phyloP scores from a whole-genome alignment of 2,329 filamentous ascomycete genomes.

The Metarhizium guizhouense region DNA sequence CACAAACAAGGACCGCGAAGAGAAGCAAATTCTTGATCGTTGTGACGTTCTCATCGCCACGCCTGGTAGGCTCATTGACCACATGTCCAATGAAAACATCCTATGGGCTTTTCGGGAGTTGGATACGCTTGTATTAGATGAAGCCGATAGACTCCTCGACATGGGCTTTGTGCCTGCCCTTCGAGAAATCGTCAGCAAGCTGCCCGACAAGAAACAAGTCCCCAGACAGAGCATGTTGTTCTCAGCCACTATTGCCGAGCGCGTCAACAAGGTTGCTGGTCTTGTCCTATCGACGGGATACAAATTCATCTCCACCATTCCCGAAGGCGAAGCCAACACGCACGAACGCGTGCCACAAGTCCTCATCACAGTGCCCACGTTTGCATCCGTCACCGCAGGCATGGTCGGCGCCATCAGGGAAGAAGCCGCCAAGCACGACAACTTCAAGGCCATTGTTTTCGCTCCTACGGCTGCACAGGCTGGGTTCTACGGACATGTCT shows the following conservation, averaged over 20 bases:
- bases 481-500: constrained; percentile 39
- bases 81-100: constrained; percentile 64
- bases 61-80: constrained; percentile 69
- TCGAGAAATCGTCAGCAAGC: constrained; percentile 63
- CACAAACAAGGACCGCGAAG: constrained; percentile 63
- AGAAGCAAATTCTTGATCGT: constrained; percentile 59
- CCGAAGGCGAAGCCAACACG: constrained; percentile 65
- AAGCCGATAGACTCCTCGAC: constrained; percentile 74
- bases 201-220: constrained; percentile 53
- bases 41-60: constrained; percentile 78
- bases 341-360: constrained; percentile 70
- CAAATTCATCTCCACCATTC: constrained; percentile 74
- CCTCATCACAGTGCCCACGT: constrained; percentile 55
- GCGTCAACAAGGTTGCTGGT: constrained; percentile 67
- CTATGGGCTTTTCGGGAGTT: constrained; percentile 57
- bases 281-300: constrained; percentile 61
- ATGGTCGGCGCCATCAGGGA: constrained; percentile 48
- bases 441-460: constrained; percentile 82
- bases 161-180: constrained; percentile 77
- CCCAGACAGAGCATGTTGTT: constrained; percentile 70
- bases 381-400: constrained; percentile 56
- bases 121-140: constrained; percentile 75
- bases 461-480: constrained; percentile 52
- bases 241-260: constrained; percentile 72
- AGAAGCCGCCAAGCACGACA: constrained; percentile 31